These are phyloP conservation scores for Stagonosporopsis rhizophila DNA, from an alignment of 2,329 filamentous ascomycete genomes.

Conservation along the genomic window DNA sequence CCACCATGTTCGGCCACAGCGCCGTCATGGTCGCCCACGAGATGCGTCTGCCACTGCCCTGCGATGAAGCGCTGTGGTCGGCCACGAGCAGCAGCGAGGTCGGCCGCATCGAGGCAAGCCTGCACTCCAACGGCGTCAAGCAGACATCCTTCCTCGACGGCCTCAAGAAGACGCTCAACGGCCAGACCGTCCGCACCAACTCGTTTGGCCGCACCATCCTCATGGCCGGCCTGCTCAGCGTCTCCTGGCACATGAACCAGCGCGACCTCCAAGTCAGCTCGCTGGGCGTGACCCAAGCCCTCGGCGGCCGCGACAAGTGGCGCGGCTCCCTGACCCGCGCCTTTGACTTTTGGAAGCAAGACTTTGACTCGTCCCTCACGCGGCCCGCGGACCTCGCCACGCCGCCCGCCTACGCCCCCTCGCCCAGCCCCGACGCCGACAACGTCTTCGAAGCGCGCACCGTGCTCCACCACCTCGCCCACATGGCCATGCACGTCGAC, in stretches of 20 bases:
- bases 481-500: slow-evolving; percentile 98
- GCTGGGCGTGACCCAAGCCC: slow-evolving; percentile 77
- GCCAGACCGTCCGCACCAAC: slow-evolving; percentile 87
- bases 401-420: slow-evolving; percentile 35
- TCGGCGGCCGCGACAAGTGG: slow-evolving; percentile 92
- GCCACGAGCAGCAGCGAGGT: slow-evolving; percentile 89
- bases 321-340: slow-evolving; percentile 81
- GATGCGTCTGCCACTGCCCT: slow-evolving; percentile 88
- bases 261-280: slow-evolving; percentile 91
- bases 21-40: slow-evolving; percentile 97
- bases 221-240: slow-evolving; percentile 91
- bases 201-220: slow-evolving; percentile 91
- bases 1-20: slow-evolving; percentile 97
- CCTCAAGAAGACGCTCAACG: slow-evolving; percentile 85
- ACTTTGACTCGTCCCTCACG: slow-evolving; percentile 85
- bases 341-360: slow-evolving; percentile 91
- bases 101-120: slow-evolving; percentile 78
- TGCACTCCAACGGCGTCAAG: slow-evolving; percentile 82
- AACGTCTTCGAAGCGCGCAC: slow-evolving; percentile 87
- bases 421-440: slow-evolving; percentile 58
- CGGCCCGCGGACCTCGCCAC: slow-evolving; percentile 53
- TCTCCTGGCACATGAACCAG: slow-evolving; percentile 98
- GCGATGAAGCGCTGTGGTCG: slow-evolving; percentile 91
- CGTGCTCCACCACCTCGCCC: slow-evolving; percentile 89
- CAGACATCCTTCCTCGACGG: slow-evolving; percentile 89